A percentile compares a stretch with the other conserved stretches of the same genome.
Evolutionary conservation across 1,139 yeast species (phyloP).

Genomic region (Diutina pseudorugosa): DNA sequence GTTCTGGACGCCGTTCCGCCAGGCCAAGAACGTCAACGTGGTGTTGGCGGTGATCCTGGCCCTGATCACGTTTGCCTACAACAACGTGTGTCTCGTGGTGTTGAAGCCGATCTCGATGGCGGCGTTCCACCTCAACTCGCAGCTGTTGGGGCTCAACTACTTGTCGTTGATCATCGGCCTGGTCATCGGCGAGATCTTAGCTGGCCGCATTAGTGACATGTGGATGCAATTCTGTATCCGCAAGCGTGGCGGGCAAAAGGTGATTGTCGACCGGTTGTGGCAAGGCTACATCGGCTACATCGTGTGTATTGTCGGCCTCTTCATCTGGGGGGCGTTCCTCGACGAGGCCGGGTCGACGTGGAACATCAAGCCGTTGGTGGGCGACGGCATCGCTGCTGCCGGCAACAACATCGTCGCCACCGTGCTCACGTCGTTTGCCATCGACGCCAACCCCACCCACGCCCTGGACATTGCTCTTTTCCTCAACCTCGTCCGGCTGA

Average conservation of each 20-base stretch:
- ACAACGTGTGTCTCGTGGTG: constrained; percentile 3
- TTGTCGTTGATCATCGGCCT: constrained; percentile 2
- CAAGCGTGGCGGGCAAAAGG: not conserved
- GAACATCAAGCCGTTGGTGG: not conserved
- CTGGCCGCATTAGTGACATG: not conserved
- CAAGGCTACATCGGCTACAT: not conserved
- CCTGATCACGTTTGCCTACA: constrained; percentile 3
- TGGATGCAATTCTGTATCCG: not conserved
- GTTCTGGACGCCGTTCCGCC: not conserved
- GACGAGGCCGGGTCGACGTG: constrained; percentile 1
- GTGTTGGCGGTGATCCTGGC: not conserved
- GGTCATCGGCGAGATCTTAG: not conserved
- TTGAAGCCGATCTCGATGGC: constrained; percentile 1
- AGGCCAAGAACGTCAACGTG: not conserved
- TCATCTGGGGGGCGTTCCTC: constrained; percentile 2
- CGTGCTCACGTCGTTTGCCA: constrained; percentile 3
- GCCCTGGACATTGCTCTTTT: not conserved
- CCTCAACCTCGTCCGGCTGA: not conserved
- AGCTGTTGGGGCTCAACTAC: constrained; percentile 3
- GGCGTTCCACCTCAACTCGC: constrained; percentile 2
- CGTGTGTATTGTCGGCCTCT: not conserved
- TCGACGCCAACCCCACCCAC: not conserved
- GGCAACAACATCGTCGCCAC: constrained; percentile 4
- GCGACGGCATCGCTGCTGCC: constrained; percentile 1
- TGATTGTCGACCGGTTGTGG: constrained; percentile 1